A percentile compares a stretch with the other conserved stretches of the same genome.
phyloP scores from a whole-genome alignment of 2,329 filamentous ascomycete species.

The Alternaria dauci region DNA sequence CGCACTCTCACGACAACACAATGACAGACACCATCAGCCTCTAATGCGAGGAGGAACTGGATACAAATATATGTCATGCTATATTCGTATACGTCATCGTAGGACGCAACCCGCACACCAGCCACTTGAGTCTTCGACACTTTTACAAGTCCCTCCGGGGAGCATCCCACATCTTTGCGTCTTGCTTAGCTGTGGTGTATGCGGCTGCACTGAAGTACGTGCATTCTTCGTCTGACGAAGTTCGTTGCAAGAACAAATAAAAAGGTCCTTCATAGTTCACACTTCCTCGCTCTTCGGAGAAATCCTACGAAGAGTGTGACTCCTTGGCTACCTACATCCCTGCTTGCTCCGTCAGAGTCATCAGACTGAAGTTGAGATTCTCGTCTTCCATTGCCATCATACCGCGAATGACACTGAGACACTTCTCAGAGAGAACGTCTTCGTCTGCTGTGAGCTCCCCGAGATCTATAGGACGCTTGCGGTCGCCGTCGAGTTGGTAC shows the following conservation, averaged over 20 bases:
- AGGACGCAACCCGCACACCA: constrained; percentile 51
- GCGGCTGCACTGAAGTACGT: constrained; percentile 51
- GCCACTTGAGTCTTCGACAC: constrained; percentile 57
- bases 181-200: constrained; percentile 57
- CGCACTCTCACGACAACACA: constrained; percentile 11
- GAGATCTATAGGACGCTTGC: constrained; percentile 45
- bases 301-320: constrained; percentile 59
- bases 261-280: constrained; percentile 65
- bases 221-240: constrained; percentile 30
- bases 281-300: constrained; percentile 57
- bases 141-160: constrained; percentile 57
- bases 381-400: constrained; percentile 29
- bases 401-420: constrained; percentile 30
- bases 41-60: background rate
- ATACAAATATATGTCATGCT: background rate
- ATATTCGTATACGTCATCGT: background rate
- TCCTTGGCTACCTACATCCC: constrained; percentile 61
- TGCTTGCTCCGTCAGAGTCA: constrained; percentile 34
- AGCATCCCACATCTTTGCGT: constrained; percentile 57
- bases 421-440: constrained; percentile 32
- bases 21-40: constrained; percentile 6
- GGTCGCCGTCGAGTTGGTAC: constrained; percentile 43
- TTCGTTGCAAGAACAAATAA: constrained; percentile 57
- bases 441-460: constrained; percentile 26
- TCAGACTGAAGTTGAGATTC: constrained; percentile 41